Base-by-base conservation (phyloP, 352 stramenopile species). In the Phytophthora melonis region DNA sequence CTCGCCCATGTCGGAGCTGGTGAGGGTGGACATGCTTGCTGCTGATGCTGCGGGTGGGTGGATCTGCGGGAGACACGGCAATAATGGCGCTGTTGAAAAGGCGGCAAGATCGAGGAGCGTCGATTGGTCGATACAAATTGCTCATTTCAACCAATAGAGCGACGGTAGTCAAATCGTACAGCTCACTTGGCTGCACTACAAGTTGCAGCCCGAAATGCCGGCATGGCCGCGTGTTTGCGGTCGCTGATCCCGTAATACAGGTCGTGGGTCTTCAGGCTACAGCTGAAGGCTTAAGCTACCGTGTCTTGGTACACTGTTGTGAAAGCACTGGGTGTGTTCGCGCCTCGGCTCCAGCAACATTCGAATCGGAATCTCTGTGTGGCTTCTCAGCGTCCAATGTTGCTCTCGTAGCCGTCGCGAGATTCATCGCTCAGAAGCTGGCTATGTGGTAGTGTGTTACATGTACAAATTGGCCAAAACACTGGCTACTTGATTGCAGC, bases 1-100 rank as follows among this genome's bases (percentile, higher is more conserved):
- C 66, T 94, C 86, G 64, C 86, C 85, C 63, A 96, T 92, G 58
- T 96, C 89, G 1, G 85, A 75, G 74, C 88, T 95, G 57, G 89
- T 96, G 52, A 96, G 76, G 30, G 89, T 95, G 74, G 88, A 95
- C 89, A 96, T 96, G 47, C 5, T 75, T 25, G 23, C 23, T 25
- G 6, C 45, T 67, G 11, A 3, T 25, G 41, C 36, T 43, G 36
- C 14, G 36, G 11, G 14, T 10, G 10, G 39, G 4, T 68, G 50
- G 32, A 7, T 25, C 2, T 25, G 23, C 23, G 23, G 23, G 23
- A 25, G 23, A 25, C 23, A 25, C 23, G 23, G 23, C 23, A 25
- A 25, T 25, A 25, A 25, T 55, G 53, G 21, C n/a, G 53, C 27
- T 13, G 11, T 36, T 57, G 58, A 65, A 30, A 62, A 49, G 19